Conservation (phyloP, 1,139 yeast species). For the Suhomyces panamericanus region DNA sequence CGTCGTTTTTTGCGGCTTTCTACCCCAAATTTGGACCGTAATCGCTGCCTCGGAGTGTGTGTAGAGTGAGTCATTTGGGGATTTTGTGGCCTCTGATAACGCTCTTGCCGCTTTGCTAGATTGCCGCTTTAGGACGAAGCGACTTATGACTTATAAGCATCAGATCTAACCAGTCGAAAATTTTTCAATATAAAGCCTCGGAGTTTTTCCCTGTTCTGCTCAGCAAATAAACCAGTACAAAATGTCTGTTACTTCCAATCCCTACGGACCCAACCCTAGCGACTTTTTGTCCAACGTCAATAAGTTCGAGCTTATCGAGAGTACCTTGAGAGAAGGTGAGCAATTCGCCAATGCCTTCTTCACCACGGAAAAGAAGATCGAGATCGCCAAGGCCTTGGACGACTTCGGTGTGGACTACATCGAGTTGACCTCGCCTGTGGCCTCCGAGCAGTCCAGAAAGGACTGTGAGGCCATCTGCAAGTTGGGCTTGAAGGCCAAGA, state of each 20-base stretch:
- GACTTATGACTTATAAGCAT: slow-evolving; percentile 8
- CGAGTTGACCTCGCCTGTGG: slow-evolving; percentile 59
- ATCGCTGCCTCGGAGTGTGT: slow-evolving; percentile 2
- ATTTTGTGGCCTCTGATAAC: slow-evolving; percentile 14
- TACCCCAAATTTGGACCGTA: background rate
- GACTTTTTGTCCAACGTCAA: slow-evolving; percentile 56
- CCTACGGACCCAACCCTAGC: slow-evolving; percentile 61
- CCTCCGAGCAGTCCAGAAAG: slow-evolving; percentile 54
- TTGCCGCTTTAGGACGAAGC: slow-evolving; percentile 13
- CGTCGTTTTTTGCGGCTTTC: background rate
- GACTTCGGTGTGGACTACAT: slow-evolving; percentile 62
- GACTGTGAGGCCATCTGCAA: slow-evolving; percentile 62
- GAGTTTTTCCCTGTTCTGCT: slow-evolving; percentile 1
- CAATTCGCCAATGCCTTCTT: slow-evolving; percentile 62
- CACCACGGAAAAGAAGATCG: slow-evolving; percentile 53
- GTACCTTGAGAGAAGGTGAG: slow-evolving; percentile 61
- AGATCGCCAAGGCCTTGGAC: slow-evolving; percentile 58
- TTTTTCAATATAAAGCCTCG: slow-evolving; percentile 9
- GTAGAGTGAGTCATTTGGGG: slow-evolving; percentile 12
- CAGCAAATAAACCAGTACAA: slow-evolving; percentile 1
- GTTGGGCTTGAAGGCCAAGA: slow-evolving; percentile 54
- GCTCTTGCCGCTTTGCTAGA: slow-evolving; percentile 12
- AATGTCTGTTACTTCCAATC: slow-evolving; percentile 33
- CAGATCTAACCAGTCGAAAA: slow-evolving; percentile 10
- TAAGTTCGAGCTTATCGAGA: slow-evolving; percentile 53